Evolutionary conservation across 306 rosid species (phyloP), one percentile per base, ranked within the genome.

Genomic region (Quillaja saponaria): DNA sequence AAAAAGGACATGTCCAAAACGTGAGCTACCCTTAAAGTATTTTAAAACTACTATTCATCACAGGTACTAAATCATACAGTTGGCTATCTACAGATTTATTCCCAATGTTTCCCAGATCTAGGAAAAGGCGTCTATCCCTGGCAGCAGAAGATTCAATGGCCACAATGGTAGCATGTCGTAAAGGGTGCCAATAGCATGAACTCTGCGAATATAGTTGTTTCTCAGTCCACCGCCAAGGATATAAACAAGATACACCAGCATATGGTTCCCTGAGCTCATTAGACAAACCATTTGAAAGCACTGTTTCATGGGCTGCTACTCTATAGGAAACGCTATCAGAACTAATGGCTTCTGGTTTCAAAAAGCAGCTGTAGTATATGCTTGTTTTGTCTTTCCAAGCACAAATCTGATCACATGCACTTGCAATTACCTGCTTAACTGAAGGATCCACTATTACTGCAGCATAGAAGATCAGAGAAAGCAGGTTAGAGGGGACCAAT

Each of bases 361-460:
- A 58, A 57, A 15, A 33, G 74, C 69, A 71, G 68, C 69, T 34
- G 25, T 71, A 71, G 69, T 60, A 49, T 15, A 46, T 58, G 50
- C 45, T 50, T 47, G 17, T 34, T 44, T 78, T 55, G 33, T 74
- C 71, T 38, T 34, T 78, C 80, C 74, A 66, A 52, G 74, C 60
- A 80, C 33, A 74, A 74, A 78, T 67, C 66, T 76, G 81, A 80
- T 92, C 96, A 62, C 80, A 10, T 55, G 92, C 95, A 61, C 79
- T 81, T 31, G 95, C 76, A 67, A 92, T 82, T 38, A 82, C 78
- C 61, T 67, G 81, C 74, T 78, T 81, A 76, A 48, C 66, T 12
- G 80, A 88, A 61, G 98, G 98, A 78, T 92, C 98, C 70, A 92
- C 90, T 63, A 92, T 84, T 67, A 88, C 84, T 20, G 98, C 96